These are phyloP conservation scores for Penicillium sp. DNA, from an alignment of 2,329 filamentous ascomycete species.

Conservation along the genomic window DNA sequence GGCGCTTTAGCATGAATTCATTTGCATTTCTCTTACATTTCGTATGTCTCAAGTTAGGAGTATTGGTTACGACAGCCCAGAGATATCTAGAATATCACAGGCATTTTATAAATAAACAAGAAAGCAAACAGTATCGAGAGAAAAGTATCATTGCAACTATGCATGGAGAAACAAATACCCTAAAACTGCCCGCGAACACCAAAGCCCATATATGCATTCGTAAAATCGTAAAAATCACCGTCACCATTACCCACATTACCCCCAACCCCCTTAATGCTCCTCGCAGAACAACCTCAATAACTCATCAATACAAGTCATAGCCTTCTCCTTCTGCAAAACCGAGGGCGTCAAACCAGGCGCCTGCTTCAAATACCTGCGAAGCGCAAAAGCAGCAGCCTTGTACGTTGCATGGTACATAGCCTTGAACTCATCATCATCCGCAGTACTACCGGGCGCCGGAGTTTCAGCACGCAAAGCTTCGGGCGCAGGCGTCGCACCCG, in stretches of 20 bases:
- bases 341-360: conserved; percentile 12
- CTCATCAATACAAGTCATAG: conserved; percentile 36
- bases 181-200: conserved; percentile 6
- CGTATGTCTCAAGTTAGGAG: neutral
- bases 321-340: conserved; percentile 32
- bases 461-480: conserved; percentile 17
- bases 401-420: conserved; percentile 40
- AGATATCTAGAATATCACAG: neutral
- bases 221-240: conserved; percentile 12
- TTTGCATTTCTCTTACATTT: conserved; percentile 2
- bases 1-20: conserved; percentile 12
- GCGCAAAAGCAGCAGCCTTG: conserved; percentile 36
- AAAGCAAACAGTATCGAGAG: neutral
- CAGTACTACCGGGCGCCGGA: conserved; percentile 18
- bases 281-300: conserved; percentile 37
- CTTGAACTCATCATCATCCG: conserved; percentile 37
- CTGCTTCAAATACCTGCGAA: conserved; percentile 34
- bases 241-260: conserved; percentile 3
- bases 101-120: neutral
- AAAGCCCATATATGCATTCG: conserved; percentile 9
- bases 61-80: neutral
- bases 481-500: conserved; percentile 7
- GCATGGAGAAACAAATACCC: neutral
- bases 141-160: neutral
- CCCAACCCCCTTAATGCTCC: conserved; percentile 20